Base-by-base conservation (phyloP, 352 stramenopile genomes). In the Pythium phragmiticola region DNA sequence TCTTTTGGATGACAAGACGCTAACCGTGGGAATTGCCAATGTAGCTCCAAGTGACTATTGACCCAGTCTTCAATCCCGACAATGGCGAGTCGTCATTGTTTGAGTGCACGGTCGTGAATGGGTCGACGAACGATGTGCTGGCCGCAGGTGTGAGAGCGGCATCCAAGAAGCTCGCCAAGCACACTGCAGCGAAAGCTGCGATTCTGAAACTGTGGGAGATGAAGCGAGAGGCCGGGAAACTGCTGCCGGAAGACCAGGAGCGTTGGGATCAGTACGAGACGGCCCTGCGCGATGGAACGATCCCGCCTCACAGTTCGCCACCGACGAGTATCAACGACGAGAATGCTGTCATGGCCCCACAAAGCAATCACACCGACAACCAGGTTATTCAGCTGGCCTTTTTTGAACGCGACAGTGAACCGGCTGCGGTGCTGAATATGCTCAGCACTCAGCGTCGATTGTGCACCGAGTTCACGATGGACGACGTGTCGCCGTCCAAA, bases 181-280 rank as follows among this genome's bases (percentile, higher is more conserved):
- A 88, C 16, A 75, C 89, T 5, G 80, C 82, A 1, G 75, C 74
- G 17, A 84, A 82, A 73, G 60, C 73, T 23, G 78, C 74, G 7
- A 89, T 90, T 41, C 76, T 94, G 43, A 93, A 87, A 56, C 63
- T 97, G 0, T 88, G 88, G 69, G 72, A 84, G 39, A 73, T 80
- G 37, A 97, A 97, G 53, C 74, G 78, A 52, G 69, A 69, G 17
- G 70, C 79, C 28, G 79, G 73, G 2, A 83, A 80, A 23, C 66
- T 84, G 45, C 56, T 74, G 13, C 64, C 77, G 9, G 78, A 84
- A 57, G 85, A 95, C 23, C 34, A 83, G 49, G 57, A 76, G 34
- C 84, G 96, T 23, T 76, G 90, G 68, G 81, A 82, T 16, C 70
- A 70, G 46, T 76, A 77, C 12, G 68, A 83, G 41, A 57, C 68